Evolutionary conservation across 768 basidiomycete genomes (phyloP), one percentile per base, ranked within the genome.

Genomic region (Rhodosporidiobolus odoratus): DNA sequence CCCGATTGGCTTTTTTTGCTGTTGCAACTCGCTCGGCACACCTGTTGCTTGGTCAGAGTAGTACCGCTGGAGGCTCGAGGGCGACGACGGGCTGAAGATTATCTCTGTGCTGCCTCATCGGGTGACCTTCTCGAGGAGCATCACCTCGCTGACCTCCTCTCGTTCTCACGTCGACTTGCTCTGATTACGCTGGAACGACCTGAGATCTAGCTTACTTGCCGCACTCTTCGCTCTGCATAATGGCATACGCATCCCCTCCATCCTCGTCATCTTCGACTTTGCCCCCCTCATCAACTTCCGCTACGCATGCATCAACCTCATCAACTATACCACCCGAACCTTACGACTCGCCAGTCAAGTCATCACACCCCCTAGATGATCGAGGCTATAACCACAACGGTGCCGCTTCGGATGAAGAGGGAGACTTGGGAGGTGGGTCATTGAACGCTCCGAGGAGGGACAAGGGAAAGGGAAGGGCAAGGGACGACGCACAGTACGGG

Each of bases 291-390:
- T 32, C n/a, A 32, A 30, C 27, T 10, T 21, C 52, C 9, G 7
- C 52, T 12, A 27, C 52, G 52, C 23, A 10, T 50, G 21, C 12
- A 50, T 50, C 23, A 9, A 54, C 54, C n/a, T n/a, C n/a, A n/a
- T n/a, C n/a, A 56, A 48, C 40, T 37, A n/a, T 21, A 47, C 32
- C 60, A 50, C 27, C 50, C 21, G 62, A 64, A 25, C 35, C 38
- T 19, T 64, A 64, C 52, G 62, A 64, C 35, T 64, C 62, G 41
- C 62, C 62, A 12, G 27, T 53, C 10, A 27, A 50, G 48, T n/a
- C 27, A 9, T 30, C 10, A 4, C 52, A 6, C 15, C 27, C 27
- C 4, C 27, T 10, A 53, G 27, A 30, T 30, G 27, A 53, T 10
- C 27, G 8, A 10, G 17, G 27, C 27, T 53, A 53, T 21, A 9